Evolutionary conservation across 78 protist species (phyloP), one percentile per base, ranked within the genome.

Genomic region (Guillardia theta): DNA sequence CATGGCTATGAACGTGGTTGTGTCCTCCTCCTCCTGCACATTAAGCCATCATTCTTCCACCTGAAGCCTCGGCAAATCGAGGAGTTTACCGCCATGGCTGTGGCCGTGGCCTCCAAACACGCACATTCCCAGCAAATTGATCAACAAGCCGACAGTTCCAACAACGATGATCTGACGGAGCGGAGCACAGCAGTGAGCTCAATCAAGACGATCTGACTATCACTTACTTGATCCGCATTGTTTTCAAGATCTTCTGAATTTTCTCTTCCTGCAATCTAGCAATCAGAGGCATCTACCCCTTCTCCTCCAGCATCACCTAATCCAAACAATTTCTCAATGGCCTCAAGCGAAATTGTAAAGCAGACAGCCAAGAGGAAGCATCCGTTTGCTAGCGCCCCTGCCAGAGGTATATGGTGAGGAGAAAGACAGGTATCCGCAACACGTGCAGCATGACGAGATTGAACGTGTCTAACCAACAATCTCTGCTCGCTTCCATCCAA

Each of bases 51-150:
- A 24, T 8, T 30, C 39, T 30, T 8, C 70, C 70, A 8, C 1
- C 70, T 0, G 70, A 30, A 6, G 39, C 39, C 1, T 24, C 4
- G 70, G 70, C 70, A 6, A 30, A 24, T 24, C 15, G 58, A 10
- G 70, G 70, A 58, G 70, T 6, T 24, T 30, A 6, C 39, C 39
- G 70, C 45, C 83, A 24, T 70, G 33, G 83, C 83, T 33, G 83
- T 70, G 83, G 83, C 83, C 83, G 83, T 70, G 83, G 83, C 83
- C 83, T 36, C 83, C 83, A 43, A 70, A 70, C 46, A 70, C 83
- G 83, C 6, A 18, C 83, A 70, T 70, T 36, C 83, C 83, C 21
- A 24, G 45, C 27, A 70, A 24, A 24, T 70, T 70, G 83, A 70
- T 70, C n/a, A 70, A 43, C 41, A 70, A 24, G 41, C 83, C 83